Percentiles rank a stretch among this genome's conserved stretches.
Conservation (phyloP, 345 rosid genomes). For the Raphanus raphanistrum region DNA sequence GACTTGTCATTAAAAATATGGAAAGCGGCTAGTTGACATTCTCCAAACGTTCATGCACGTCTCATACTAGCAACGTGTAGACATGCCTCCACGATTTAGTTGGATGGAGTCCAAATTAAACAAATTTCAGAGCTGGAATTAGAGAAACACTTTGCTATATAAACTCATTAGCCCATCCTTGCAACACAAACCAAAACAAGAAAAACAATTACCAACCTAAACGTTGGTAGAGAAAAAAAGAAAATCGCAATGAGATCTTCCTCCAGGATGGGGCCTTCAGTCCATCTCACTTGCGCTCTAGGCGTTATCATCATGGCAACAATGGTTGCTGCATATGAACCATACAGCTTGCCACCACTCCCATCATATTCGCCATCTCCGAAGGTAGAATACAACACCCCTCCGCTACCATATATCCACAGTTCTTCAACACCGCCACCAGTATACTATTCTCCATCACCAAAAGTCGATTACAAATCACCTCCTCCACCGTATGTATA, state of each 20-base stretch:
- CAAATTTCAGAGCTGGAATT: background rate
- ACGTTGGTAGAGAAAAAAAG: background rate
- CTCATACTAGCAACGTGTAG: conserved; percentile 13
- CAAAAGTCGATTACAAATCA: background rate
- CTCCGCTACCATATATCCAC: background rate
- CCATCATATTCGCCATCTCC: background rate
- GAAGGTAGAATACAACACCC: background rate
- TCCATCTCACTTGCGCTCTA: conserved; percentile 22
- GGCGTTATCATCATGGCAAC: conserved; percentile 24
- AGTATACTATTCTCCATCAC: background rate
- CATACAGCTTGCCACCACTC: background rate
- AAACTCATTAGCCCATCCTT: background rate
- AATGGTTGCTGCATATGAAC: conserved; percentile 20
- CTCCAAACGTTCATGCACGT: conserved; percentile 30
- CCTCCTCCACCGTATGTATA: background rate
- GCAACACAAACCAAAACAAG: conserved; percentile 18
- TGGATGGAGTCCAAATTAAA: background rate
- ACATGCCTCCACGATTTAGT: conserved; percentile 28
- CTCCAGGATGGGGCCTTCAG: conserved; percentile 20
- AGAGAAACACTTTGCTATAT: conserved; percentile 11
- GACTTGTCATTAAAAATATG: background rate
- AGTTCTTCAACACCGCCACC: background rate
- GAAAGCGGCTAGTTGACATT: conserved; percentile 10
- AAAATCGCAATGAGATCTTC: conserved; percentile 1
- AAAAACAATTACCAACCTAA: conserved; percentile 2